Base-by-base conservation (phyloP, 1,139 yeast genomes). In the Yamadazyma atmosphaerica region DNA sequence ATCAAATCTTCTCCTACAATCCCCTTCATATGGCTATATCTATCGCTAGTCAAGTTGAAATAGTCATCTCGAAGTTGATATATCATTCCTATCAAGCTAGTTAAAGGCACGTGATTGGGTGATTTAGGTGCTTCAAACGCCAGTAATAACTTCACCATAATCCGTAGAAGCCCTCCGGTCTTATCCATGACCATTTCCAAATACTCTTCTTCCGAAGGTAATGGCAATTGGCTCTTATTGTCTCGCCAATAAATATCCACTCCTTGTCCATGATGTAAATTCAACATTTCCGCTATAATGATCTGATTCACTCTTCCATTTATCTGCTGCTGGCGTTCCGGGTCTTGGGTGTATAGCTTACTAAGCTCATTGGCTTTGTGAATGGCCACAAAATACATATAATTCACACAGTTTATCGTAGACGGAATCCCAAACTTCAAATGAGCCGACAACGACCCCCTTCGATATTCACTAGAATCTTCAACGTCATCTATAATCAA, bases 201-300 rank as follows among this genome's bases (percentile, higher is more conserved):
- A 55, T 90, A 89, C 50, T 86, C 84, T 4, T 68, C 68, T 44
- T 84, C 85, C 1, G 71, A 63, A 0, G 97, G 97, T 31, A 88
- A 71, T 7, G 24, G n/a, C 3, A 22, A 21, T 4, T 33, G 21
- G 1, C 21, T 19, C 30, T 49, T 45, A 10, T 40, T 34, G 45
- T 89, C 96, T 45, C 97, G 68, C 96, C 97, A 89, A 58, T 81
- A 83, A 16, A 89, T 72, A 51, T 89, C 98, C 42, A 84, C 63
- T 0, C 96, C 95, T 63, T 89, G 98, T 2, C 97, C 97, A 35
- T 85, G 72, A 56, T 89, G 97, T 42, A 90, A 63, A 50, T 84
- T 81, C 37, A 86, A 60, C 79, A 89, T 71, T 52, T 89, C 96
- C 40, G 83, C 85, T 41, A 77, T 68, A 43, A 81, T 71, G 1